phyloP scores from a whole-genome alignment of 345 rosid species.

The Bruguiera sexangula region DNA sequence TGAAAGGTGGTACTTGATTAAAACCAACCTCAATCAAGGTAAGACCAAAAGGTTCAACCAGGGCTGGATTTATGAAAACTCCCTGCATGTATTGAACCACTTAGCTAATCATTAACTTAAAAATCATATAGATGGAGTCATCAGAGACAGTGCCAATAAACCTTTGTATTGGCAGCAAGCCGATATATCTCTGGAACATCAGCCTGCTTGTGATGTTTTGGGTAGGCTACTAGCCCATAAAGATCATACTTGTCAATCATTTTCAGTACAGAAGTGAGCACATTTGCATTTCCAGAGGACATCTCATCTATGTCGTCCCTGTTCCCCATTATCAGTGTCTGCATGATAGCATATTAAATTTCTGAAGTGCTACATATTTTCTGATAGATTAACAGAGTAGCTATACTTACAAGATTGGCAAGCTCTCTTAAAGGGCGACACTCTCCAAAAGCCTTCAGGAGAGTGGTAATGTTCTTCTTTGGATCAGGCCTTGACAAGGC shows the following conservation, averaged over 20 bases:
- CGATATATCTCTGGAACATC: slow-evolving; percentile 97
- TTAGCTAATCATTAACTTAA: slow-evolving; percentile 13
- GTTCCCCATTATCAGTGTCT: slow-evolving; percentile 94
- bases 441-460: slow-evolving; percentile 91
- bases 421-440: slow-evolving; percentile 88
- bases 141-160: slow-evolving; percentile 14
- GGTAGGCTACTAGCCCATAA: slow-evolving; percentile 88
- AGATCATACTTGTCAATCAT: slow-evolving; percentile 89
- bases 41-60: slow-evolving; percentile 97
- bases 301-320: slow-evolving; percentile 87
- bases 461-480: slow-evolving; percentile 92
- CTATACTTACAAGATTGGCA: slow-evolving; percentile 73
- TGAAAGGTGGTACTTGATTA: not conserved
- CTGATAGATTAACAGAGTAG: not conserved
- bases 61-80: slow-evolving; percentile 94
- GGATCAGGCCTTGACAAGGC: slow-evolving; percentile 97
- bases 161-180: slow-evolving; percentile 91
- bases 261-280: slow-evolving; percentile 79
- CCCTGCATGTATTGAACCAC: slow-evolving; percentile 43
- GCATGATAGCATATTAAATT: slow-evolving; percentile 17
- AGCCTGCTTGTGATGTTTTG: slow-evolving; percentile 92
- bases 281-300: slow-evolving; percentile 72
- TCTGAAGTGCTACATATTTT: not conserved
- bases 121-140: slow-evolving; percentile 1
- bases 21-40: slow-evolving; percentile 85